Base-by-base conservation (phyloP, 2,329 filamentous ascomycete genomes). In the Chaetomium globosum region DNA sequence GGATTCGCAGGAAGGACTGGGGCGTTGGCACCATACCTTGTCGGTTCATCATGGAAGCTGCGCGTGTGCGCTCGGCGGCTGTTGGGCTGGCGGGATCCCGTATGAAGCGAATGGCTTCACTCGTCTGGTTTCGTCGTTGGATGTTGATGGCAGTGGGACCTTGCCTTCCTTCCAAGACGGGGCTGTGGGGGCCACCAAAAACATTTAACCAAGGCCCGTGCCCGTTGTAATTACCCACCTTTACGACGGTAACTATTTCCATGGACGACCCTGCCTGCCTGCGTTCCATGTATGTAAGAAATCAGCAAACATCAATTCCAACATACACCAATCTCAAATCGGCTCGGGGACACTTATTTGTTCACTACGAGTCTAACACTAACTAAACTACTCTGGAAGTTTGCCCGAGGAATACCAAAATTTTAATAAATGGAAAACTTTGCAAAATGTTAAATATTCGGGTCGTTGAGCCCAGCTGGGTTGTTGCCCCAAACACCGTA, bases 31-130 rank as follows among this genome's bases (percentile, higher is more conserved):
- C 74, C 80, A 76, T 86, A 86, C 84, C 84, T 85, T 82, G 81
- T 80, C 84, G 81, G 77, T 86, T 86, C 84, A 86, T 86, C 74
- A 76, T 80, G 77, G 74, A 52, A 56, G 68, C 70, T 39, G 28
- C 16, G 30, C 26, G n/a, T 1, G 19, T 4, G 13, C 53, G 19
- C 23, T 28, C 16, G 26, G 4, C 26, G 26, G 26, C 26, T 26
- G 26, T 26, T 2, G 26, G 26, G 26, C 26, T 26, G 26, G 61
- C 8, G 23, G 56, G 53, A 43, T 43, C 5, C 19, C 13, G 10
- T 43, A 54, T 13, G 33, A 26, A 26, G 23, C 49, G 26, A 33
- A 33, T 30, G 52, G 43, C 21, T 33, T 57, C 21, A 28, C 10
- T 23, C 31, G n/a, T n/a, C 8, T 61, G 31, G 30, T 57, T 53